These are phyloP conservation scores for Macrolepiota fuliginosa DNA, from an alignment of 768 basidiomycete genomes.

Conservation along the genomic window DNA sequence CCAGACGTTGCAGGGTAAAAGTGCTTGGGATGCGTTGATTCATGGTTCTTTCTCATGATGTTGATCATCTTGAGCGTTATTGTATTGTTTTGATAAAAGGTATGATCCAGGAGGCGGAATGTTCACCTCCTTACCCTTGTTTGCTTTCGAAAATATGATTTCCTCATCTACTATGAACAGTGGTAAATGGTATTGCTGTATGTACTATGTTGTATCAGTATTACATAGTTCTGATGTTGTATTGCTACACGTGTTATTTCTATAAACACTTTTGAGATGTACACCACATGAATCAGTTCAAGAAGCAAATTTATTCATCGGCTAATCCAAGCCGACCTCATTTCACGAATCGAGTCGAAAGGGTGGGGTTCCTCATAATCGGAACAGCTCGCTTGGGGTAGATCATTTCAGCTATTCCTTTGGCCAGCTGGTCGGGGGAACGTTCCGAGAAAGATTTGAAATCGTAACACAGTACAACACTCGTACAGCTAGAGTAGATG, in stretches of 20 bases:
- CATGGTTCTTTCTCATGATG: conserved; percentile 63
- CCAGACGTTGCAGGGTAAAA: conserved; percentile 56
- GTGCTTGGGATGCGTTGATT: conserved; percentile 66
- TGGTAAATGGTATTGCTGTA: conserved; percentile 6
- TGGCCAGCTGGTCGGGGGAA: no score
- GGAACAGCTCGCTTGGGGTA: no score
- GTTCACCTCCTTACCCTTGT: not conserved
- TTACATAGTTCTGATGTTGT: conserved; percentile 10
- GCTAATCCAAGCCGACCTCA: no score
- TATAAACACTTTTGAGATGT: not conserved
- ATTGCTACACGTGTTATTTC: conserved; percentile 4
- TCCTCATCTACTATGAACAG: not conserved
- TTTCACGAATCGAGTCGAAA: no score
- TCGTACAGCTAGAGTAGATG: not conserved
- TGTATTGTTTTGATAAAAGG: not conserved
- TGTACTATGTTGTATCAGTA: conserved; percentile 10
- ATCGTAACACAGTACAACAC: no score
- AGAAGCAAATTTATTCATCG: no score
- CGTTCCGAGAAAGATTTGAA: no score
- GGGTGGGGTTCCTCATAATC: no score
- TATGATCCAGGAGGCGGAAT: not conserved
- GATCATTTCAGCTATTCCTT: no score
- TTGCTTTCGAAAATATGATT: not conserved
- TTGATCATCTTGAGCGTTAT: not conserved
- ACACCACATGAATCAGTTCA: no score